These are phyloP conservation scores for Auriculariales sp. DNA, from an alignment of 768 basidiomycete genomes.

Conservation along the genomic window DNA sequence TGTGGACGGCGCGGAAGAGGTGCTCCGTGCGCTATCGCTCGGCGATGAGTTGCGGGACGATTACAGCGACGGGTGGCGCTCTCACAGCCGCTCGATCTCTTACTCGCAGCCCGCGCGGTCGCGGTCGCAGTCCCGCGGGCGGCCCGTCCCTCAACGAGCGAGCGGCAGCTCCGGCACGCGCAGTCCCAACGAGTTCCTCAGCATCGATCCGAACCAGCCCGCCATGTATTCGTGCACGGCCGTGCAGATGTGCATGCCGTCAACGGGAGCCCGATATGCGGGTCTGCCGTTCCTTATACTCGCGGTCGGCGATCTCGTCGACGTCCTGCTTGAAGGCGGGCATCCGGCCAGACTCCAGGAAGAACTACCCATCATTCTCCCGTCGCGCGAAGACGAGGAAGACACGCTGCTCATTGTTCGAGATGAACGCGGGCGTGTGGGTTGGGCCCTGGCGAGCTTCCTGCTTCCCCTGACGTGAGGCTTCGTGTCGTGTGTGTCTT, in stretches of 20 bases:
- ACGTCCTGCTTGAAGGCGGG: constrained; percentile 61
- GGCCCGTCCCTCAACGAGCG: neutral
- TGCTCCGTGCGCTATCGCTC: neutral
- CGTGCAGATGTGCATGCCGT: constrained; percentile 55
- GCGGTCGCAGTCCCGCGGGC: neutral
- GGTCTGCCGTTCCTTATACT: constrained; percentile 66
- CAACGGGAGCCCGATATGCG: constrained; percentile 48
- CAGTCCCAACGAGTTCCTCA: no score
- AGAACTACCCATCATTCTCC: constrained; percentile 41
- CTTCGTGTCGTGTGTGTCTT: no score
- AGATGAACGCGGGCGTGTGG: constrained; percentile 38
- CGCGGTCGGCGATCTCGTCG: constrained; percentile 43
- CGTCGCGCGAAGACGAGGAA: constrained; percentile 49
- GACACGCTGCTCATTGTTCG: constrained; percentile 68
- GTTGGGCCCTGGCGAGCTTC: constrained; percentile 77
- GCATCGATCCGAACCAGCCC: no score
- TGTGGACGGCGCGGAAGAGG: neutral
- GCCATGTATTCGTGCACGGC: constrained; percentile 58
- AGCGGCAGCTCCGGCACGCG: no score
- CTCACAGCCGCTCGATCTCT: no score
- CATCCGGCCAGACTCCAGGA: constrained; percentile 55
- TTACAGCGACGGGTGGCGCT: no score
- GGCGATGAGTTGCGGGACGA: no score
- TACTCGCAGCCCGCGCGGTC: neutral
- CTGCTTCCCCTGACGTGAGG: constrained; percentile 37